Base-by-base conservation (phyloP, 495 filamentous ascomycete genomes). In the Chaetomium tenue region DNA sequence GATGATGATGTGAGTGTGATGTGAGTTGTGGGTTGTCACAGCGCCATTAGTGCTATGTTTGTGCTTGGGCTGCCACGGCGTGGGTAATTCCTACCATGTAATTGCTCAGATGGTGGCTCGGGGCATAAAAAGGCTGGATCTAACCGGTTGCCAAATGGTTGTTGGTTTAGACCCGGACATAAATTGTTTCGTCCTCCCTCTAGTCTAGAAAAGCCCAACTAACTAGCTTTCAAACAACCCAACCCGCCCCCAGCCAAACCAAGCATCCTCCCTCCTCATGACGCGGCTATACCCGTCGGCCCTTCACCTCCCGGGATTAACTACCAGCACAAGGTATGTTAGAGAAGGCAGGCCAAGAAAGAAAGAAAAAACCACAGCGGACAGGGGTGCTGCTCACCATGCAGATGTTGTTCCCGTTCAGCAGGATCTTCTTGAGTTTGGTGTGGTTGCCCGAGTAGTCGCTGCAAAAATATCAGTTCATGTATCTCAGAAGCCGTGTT, bases 321-420 rank as follows among this genome's bases (percentile, higher is more conserved):
- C 91, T 96, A 8, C 33, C 5, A 1, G 33, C 33, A 46, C 20
- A 7, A 40, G 12, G 33, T 51, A 12, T 16, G 63, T 68, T 2
- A 66, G 33, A 23, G 1, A 25, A n/a, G 5, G 33, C 26, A 25
- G 18, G 26, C 23, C 5, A 47, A n/a, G n/a, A n/a, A n/a, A n/a
- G n/a, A n/a, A n/a, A n/a, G 44, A 47, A 30, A 6, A 15, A 22
- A 22, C 2, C 3, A 25, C 1, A 8, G 23, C 40, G 37, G 61
- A 52, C 64, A 37, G 67, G 52, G 15, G 64, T 20, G 50, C 18
- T 48, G 50, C 18, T 56, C 83, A 96, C 94, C 94, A 98, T 98
- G 90, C 94, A 98, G 61, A 98, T 89, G 71, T 98, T 97, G 77
- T 98, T 98, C 42, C 94, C 94, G 70, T 98, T 98, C n/a, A 98